Base-by-base conservation (phyloP, 176 grass and related monocot species). In the Alopecurus myosuroides region DNA sequence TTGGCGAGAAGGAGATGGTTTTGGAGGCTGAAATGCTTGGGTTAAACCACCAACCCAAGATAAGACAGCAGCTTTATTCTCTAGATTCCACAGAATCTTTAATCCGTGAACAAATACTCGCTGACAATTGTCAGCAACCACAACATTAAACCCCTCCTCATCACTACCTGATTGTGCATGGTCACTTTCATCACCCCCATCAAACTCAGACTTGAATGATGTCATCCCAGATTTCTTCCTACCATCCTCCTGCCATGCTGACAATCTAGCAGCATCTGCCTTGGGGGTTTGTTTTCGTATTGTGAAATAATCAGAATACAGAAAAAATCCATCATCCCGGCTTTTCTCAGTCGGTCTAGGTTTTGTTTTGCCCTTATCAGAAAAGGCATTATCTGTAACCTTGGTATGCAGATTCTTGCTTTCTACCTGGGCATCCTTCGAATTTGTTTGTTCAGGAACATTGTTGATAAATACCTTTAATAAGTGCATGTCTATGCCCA, bases 91-190 rank as follows among this genome's bases (percentile, higher is more conserved):
- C n/a, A 98, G 76, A 77, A 98, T 82, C 82, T 93, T 98, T 82
- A 98, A 87, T 88, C 93, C 96, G 90, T 98, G 87, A 49, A 98
- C 89, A 90, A 88, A 98, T 80, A 98, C 82, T 83, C 96, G 89
- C 72, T 98, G 96, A 74, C 96, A 98, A 86, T 89, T 98, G 78
- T 98, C 96, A 87, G 93, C 96, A 80, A 98, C 89, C 49, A 98
- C 81, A 48, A 98, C 87, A 90, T 92, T 95, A 66, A 92, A 98
- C 87, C 96, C 96, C 74, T 98, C 96, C 4, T 98, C 96, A 79
- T 98, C 96, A 85, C 91, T 94, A 65, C 94, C 95, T 73, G 90
- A 97, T 74, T 87, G 81, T 76, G 76, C 68, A 92, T 80, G 85
- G 66, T 92, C 93, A 85, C 87, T 92, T 80, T 94, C 87, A 57